Base-by-base conservation (phyloP, 1,139 yeast species). In the Entelexis sorbosivorans region DNA sequence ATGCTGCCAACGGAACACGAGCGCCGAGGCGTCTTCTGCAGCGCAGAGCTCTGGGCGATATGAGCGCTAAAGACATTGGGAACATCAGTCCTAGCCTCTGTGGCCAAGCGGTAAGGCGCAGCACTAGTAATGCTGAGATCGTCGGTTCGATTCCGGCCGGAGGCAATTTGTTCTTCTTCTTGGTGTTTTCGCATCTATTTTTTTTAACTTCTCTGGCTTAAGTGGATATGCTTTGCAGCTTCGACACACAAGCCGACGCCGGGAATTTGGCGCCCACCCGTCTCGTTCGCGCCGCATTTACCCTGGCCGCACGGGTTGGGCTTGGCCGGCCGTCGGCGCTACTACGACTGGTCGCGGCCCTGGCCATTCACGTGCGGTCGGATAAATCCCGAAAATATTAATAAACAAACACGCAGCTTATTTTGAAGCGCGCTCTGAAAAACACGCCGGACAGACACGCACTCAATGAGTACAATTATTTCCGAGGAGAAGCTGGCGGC, bases 41-140 rank as follows among this genome's bases (percentile, higher is more conserved):
- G n/a, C n/a, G n/a, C n/a, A n/a, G n/a, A n/a, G n/a, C n/a, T n/a
- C n/a, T n/a, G 24, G 4, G 6, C 24, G 6, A 22, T 6, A 22
- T 22, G 24, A 6, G 6, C 6, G 24, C 4, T 6, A 4, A 5
- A 22, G 24, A 4, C 24, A 22, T 4, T 22, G 29, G n/a, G 33
- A 16, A 1, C 10, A 11, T 29, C 48, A 36, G 38, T 35, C 34
- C 24, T 2, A 26, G 77, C 76, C 74, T 72, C 70, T 75, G 76
- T 78, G 82, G 82, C 86, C 86, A 80, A 81, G 86, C 79, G 87
- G 86, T 81, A 81, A 81, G 86, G 87, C 87, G 82, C 83, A 79
- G 79, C 86, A 81, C 87, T 81, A 81, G 86, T 81, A 81, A 81
- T 81, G 86, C 79, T 79, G 83, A 81, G 87, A 81, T 81, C 87